Evolutionary conservation across 768 basidiomycete species (phyloP).

Genomic region (Mycena albidolilacea): DNA sequence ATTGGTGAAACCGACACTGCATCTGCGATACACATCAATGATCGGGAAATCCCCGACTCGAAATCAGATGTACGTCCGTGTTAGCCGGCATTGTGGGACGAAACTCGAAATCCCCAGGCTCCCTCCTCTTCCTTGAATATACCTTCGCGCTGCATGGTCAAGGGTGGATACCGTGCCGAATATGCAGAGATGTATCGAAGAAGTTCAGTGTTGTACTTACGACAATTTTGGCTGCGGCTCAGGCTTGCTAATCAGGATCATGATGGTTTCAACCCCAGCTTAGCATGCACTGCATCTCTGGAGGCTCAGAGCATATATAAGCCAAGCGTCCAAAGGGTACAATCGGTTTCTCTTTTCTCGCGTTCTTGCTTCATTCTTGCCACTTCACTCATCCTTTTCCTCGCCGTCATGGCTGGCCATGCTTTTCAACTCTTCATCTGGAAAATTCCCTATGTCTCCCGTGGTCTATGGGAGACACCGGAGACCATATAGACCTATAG

Average conservation of each 20-base stretch:
- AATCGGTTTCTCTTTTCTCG: conserved; percentile 7
- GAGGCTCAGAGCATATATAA: conserved; percentile 4
- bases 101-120: conserved; percentile 7
- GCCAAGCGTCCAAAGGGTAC: conserved; percentile 2
- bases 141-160: conserved; percentile 4
- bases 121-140: conserved; percentile 6
- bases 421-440: conserved; percentile 1
- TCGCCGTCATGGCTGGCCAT: conserved; percentile 6
- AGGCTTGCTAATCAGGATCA: conserved; percentile 5
- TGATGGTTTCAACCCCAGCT: conserved; percentile 8
- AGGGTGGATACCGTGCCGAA: conserved; percentile 2
- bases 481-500: too few species aligned
- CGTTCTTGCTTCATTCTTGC: conserved; percentile 9
- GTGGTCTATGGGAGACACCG: too few species aligned
- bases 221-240: conserved; percentile 4
- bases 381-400: conserved; percentile 7
- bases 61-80: conserved; percentile 7
- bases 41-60: conserved; percentile 1
- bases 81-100: conserved; percentile 1
- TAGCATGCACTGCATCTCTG: conserved; percentile 10
- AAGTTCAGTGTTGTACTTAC: conserved; percentile 5
- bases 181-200: conserved; percentile 5
- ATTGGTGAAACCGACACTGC: too few species aligned
- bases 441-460: too few species aligned
- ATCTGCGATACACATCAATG: conserved; percentile 4